These are phyloP conservation scores for Schoenoplectus tabernaemontani DNA, from an alignment of 202 grass and related monocot species.

Conservation along the genomic window DNA sequence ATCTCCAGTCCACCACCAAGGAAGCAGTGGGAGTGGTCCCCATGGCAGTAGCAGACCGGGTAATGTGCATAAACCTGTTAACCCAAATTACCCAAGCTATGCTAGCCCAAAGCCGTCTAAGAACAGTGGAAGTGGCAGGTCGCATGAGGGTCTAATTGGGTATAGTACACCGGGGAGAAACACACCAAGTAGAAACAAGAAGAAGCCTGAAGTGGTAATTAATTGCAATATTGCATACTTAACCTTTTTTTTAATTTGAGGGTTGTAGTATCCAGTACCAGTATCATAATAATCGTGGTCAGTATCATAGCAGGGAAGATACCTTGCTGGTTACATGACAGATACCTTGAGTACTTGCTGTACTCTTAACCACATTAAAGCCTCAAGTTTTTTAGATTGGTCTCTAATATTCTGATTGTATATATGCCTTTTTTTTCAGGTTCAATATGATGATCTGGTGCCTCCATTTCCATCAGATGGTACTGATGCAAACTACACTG, in stretches of 20 bases:
- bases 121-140: background rate
- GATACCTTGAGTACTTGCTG: background rate
- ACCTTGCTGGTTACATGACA: background rate
- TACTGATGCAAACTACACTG: background rate
- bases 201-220: slow-evolving; percentile 10
- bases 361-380: background rate
- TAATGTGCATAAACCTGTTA: slow-evolving; percentile 8
- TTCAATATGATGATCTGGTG: background rate
- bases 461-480: background rate
- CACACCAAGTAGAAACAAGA: background rate
- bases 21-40: background rate
- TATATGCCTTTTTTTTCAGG: background rate
- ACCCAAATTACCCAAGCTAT: background rate
- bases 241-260: background rate
- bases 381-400: background rate
- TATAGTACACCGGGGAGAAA: background rate
- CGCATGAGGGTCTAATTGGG: slow-evolving; percentile 1
- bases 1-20: slow-evolving; percentile 10
- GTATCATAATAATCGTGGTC: background rate
- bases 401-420: background rate
- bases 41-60: background rate
- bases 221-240: background rate
- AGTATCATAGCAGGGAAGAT: background rate
- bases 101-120: slow-evolving; percentile 2
- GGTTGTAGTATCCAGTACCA: background rate